Evolutionary conservation across 352 stramenopile genomes (phyloP).

Genomic region (Phytophthora chlamydospora): DNA sequence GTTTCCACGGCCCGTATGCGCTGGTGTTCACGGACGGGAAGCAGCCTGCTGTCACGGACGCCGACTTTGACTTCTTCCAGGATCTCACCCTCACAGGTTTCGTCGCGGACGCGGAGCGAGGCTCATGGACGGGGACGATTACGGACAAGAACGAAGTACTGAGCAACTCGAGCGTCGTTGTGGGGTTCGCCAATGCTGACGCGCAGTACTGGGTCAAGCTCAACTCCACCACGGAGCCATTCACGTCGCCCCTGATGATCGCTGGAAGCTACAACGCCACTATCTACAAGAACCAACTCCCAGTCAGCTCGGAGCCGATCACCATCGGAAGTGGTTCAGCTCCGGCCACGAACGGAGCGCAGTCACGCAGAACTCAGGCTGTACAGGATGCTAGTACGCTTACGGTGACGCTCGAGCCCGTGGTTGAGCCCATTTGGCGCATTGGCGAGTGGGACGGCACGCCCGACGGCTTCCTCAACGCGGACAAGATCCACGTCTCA

Average conservation of each 20-base stretch:
- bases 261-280: constrained; percentile 54
- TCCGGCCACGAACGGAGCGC: not conserved
- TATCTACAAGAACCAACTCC: constrained; percentile 64
- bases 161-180: constrained; percentile 33
- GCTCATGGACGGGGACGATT: constrained; percentile 41
- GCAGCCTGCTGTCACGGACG: constrained; percentile 24
- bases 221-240: constrained; percentile 18
- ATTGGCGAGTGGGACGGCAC: constrained; percentile 63
- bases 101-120: constrained; percentile 37
- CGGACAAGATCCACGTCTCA: constrained; percentile 60
- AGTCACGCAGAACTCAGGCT: constrained; percentile 12
- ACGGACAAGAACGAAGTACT: constrained; percentile 38
- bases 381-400: constrained; percentile 15
- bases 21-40: constrained; percentile 52
- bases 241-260: constrained; percentile 55
- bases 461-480: constrained; percentile 53
- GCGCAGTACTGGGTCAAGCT: constrained; percentile 62
- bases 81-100: constrained; percentile 48
- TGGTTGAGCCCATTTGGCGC: constrained; percentile 43
- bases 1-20: constrained; percentile 60
- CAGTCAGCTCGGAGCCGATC: constrained; percentile 42
- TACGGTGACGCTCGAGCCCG: constrained; percentile 34
- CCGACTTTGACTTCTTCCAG: constrained; percentile 62
- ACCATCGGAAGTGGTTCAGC: constrained; percentile 23
- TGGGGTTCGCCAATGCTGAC: constrained; percentile 46